These are phyloP conservation scores for Agroathelia rolfsii DNA, from an alignment of 1,284 basidiomycete species.

Conservation along the genomic window DNA sequence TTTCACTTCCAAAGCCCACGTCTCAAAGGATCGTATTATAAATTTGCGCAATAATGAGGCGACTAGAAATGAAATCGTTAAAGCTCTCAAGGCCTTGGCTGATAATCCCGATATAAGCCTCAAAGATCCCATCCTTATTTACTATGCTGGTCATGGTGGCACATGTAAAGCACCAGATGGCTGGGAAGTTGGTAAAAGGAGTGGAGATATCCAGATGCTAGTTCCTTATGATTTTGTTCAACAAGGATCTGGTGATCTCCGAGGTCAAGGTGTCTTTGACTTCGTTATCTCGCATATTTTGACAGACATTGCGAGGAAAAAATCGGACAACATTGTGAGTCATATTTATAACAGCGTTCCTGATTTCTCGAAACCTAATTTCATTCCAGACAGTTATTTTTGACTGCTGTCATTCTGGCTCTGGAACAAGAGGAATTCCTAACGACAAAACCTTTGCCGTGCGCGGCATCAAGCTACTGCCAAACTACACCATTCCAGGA, in stretches of 20 bases:
- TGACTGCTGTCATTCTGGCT: constrained; percentile 22
- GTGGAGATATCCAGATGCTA: constrained; percentile 15
- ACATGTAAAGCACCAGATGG: constrained; percentile 7
- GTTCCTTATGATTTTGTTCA: constrained; percentile 17
- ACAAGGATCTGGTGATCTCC: background rate
- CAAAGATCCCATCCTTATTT: constrained; percentile 20
- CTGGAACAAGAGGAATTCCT: constrained; percentile 16
- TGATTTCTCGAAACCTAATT: no score
- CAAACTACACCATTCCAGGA: background rate
- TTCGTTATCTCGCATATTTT: constrained; percentile 14
- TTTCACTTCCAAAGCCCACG: constrained; percentile 9
- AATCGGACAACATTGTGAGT: constrained; percentile 23
- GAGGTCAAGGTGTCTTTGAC: constrained; percentile 16
- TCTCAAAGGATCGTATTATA: constrained; percentile 12
- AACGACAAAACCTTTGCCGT: constrained; percentile 1
- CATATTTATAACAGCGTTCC: no score
- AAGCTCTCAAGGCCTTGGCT: constrained; percentile 11
- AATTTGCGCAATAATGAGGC: constrained; percentile 16
- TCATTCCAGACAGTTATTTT: constrained; percentile 19
- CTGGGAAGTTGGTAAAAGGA: no score
- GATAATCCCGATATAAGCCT: constrained; percentile 11
- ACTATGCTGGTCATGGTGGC: constrained; percentile 20
- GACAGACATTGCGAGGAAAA: constrained; percentile 13
- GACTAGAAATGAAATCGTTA: constrained; percentile 14
- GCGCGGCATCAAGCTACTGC: constrained; percentile 8